Base-by-base conservation (phyloP, 2,329 filamentous ascomycete genomes). In the Chaetomium sp. region DNA sequence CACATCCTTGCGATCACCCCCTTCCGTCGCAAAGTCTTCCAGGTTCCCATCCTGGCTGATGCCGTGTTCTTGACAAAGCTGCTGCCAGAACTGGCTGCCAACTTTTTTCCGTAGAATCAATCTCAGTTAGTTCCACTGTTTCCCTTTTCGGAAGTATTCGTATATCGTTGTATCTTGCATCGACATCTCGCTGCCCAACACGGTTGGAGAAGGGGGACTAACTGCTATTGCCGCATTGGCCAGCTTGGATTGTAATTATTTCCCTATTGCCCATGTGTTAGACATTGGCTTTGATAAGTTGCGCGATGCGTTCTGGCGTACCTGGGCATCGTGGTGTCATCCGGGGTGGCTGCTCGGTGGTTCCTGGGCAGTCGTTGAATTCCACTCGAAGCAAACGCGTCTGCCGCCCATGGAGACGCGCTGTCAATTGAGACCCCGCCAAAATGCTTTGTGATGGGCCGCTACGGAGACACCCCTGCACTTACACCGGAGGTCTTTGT, bases 181-280 rank as follows among this genome's bases (percentile, higher is more conserved):
- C 19, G 19, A 27, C 19, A 27, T 27, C 32, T 51, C 11, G 41
- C 42, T 2, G 46, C 35, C n/a, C 35, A 46, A 48, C 34, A 6
- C 40, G 36, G 6, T 8, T 9, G 2, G 12, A 52, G 59, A 55
- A 57, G 62, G 52, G 32, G 58, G 8, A 88, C 89, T 79, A 71
- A 96, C 91, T 92, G 84, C 91, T 96, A 77, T 97, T 97, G 82
- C 92, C 94, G 81, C 94, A 97, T 76, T 97, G 94, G 81, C 94
- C 94, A 63, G 95, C 92, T 76, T 99, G 94, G 67, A 99, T 88
- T 60, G 95, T 99, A 74, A 99, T 99, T 68, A 99, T 99, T 82
- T 99, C 94, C 75, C 94, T 96, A 66, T 1, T 54, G 12, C 14
- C 7, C 9, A 2, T 56, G 9, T 3, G 57, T 67, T 44, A 65